Base-by-base conservation (phyloP, 768 basidiomycete species). In the Rickenella mellea region DNA sequence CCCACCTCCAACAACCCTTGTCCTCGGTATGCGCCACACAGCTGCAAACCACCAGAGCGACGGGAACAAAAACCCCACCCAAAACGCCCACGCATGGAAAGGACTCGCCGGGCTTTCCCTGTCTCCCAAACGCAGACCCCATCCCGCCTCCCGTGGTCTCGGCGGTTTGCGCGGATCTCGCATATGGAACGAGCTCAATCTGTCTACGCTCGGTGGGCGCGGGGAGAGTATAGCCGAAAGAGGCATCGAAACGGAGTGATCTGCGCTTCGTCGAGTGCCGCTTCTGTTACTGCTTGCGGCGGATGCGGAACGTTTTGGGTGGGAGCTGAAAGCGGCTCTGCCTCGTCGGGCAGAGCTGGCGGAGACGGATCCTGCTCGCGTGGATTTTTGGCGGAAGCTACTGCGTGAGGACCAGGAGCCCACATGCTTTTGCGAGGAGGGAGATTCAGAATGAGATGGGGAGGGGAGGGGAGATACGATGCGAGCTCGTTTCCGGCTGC, bases 201-300 rank as follows among this genome's bases (percentile, higher is more conserved):
- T 68, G 27, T 67, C 62, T 28, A 89, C 52, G 6, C 85, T 87
- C 4, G 83, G 85, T 20, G 81, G 83, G 52, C 83, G 83, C 0
- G 85, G 84, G 3, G 83, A 78, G 31, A 89, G 70, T 48, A 86
- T 65, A 3, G 85, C 85, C 29, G 80, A 81, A 42, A 89, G 73
- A 2, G 85, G 85, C 17, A 89, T 81, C n/a, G 84, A 87, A 10
- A 69, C 65, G 83, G 44, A 80, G 61, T 54, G 61, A 44, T 59
- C 59, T 14, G 69, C 31, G 31, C 25, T 27, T 27, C 44, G 36
- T 32, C 35, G 19, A 28, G 27, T 19, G 28, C 27, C 41, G 17
- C 28, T 4, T 26, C 28, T 15, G 25, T 15, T 30, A 28, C 14
- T 10, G 46, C 42, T 4, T 28, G 28, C 35, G 19, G 27, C 10